These are phyloP conservation scores for Pythium myriotylum DNA, from an alignment of 352 stramenopile species.

Conservation along the genomic window DNA sequence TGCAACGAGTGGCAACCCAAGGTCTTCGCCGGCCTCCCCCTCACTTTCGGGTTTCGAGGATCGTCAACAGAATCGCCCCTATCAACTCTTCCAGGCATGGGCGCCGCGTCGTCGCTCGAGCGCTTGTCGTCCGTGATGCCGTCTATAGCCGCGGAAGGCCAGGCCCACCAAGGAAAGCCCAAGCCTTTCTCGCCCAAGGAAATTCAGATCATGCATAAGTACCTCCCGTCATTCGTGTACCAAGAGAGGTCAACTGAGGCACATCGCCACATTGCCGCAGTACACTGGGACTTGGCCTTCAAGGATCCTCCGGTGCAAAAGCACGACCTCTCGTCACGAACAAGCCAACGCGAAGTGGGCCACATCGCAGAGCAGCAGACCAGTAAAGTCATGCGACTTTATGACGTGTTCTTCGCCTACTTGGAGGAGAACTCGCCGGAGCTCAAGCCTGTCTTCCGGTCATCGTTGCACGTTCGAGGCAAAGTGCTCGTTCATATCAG, in stretches of 20 bases:
- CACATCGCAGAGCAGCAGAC: conserved; percentile 11
- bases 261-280: conserved; percentile 38
- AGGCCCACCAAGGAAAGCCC: background rate
- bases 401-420: conserved; percentile 58
- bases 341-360: background rate
- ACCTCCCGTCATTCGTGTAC: conserved; percentile 43
- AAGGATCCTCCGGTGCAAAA: conserved; percentile 16
- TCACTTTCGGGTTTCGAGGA: too few relatives aligned
- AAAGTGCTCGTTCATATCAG: conserved; percentile 57
- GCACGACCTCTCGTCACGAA: background rate
- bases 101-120: too few relatives aligned
- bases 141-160: background rate
- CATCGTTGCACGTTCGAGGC: conserved; percentile 50
- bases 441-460: conserved; percentile 52
- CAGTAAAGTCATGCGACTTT: conserved; percentile 38
- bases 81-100: too few relatives aligned
- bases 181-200: conserved; percentile 21
- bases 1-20: too few relatives aligned
- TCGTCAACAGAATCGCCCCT: too few relatives aligned
- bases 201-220: conserved; percentile 42
- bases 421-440: conserved; percentile 49
- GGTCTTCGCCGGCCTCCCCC: too few relatives aligned
- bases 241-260: conserved; percentile 44
- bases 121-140: background rate
- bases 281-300: conserved; percentile 50